Base-by-base conservation (phyloP, 2,329 filamentous ascomycete genomes). In the Thelonectria discophora region DNA sequence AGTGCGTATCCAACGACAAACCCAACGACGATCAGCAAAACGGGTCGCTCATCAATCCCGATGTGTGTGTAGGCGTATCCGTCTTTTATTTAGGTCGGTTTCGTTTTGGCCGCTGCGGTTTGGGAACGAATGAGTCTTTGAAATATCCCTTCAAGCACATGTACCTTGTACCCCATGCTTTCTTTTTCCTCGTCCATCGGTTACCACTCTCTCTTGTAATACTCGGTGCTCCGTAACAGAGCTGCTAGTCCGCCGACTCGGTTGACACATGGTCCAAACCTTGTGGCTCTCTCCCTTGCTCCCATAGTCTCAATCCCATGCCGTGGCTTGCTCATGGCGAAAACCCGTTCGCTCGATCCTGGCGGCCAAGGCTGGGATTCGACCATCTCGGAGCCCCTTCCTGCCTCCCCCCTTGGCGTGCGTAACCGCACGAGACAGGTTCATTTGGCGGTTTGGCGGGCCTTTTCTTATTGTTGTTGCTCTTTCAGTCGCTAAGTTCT, bases 381-480 rank as follows among this genome's bases (percentile, higher is more conserved):
- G 46, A 37, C 17, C 42, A 57, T 57, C 54, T 57, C 21, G 42
- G 46, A 3, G 32, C 6, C 32, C 32, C 3, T 11, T 11, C 8
- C 7, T 7, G 20, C 15, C 30, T 24, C 21, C 18, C 40, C 52
- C 30, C 45, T 12, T 43, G 32, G 21, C 34, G 15, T 45, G 54
- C 50, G 21, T 27, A 30, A 43, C 37, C n/a, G 24, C 15, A 34
- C 18, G 30, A 49, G 43, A 27, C 21, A 15, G 8, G 2, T 47
- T 47, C 18, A 47, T 47, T 47, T 47, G 21, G 12, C 46, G n/a
- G 39, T 60, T 50, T 56, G 62, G 65, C 46, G 53, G 52, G 53
- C 49, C 63, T 40, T 40, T 59, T 51, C 3, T 60, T 53, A 50
- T 32, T 56, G 17, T 27, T 43, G 30, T 18, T 43, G 27, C 32